A percentile compares a stretch with the other conserved stretches of the same genome.
These are phyloP conservation scores for Neckera pumila DNA, from an alignment of 225 moss, liverwort and hornwort species.

Conservation along the genomic window DNA sequence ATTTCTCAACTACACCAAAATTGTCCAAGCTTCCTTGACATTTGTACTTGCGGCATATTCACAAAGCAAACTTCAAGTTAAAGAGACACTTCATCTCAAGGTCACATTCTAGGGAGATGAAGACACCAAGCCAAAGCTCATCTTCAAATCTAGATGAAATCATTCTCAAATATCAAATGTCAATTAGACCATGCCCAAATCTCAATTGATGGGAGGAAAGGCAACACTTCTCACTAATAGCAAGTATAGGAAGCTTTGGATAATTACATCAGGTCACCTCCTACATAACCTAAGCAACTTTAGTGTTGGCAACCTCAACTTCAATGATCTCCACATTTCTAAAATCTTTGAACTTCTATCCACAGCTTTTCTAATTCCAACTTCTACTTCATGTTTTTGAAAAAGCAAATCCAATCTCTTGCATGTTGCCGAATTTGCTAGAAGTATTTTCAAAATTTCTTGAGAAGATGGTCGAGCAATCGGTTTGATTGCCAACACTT, in stretches of 20 bases:
- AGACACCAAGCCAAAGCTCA: not conserved
- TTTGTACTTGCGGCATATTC: too few species aligned
- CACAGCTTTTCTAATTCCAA: not conserved
- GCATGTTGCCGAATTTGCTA: not conserved
- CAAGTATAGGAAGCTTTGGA: not conserved
- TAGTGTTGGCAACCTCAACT: not conserved
- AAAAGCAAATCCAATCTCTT: rapidly evolving
- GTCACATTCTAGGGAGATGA: not conserved
- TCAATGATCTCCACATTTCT: not conserved
- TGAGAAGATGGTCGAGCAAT: not conserved
- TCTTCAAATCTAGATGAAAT: not conserved
- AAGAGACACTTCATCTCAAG: not conserved
- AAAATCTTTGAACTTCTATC: not conserved
- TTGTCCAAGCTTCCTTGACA: not conserved
- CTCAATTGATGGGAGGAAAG: rapidly evolving
- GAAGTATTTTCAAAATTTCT: not conserved
- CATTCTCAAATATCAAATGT: not conserved
- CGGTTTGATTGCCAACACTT: not conserved
- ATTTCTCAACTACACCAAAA: not conserved
- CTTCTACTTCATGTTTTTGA: rapidly evolving
- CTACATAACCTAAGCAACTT: not conserved
- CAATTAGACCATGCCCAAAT: not conserved
- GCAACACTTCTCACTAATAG: rapidly evolving
- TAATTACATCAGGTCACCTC: not conserved
- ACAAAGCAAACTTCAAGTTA: not conserved